phyloP scores from a whole-genome alignment of 2,329 filamentous ascomycete genomes.

The Fusarium sp. region DNA sequence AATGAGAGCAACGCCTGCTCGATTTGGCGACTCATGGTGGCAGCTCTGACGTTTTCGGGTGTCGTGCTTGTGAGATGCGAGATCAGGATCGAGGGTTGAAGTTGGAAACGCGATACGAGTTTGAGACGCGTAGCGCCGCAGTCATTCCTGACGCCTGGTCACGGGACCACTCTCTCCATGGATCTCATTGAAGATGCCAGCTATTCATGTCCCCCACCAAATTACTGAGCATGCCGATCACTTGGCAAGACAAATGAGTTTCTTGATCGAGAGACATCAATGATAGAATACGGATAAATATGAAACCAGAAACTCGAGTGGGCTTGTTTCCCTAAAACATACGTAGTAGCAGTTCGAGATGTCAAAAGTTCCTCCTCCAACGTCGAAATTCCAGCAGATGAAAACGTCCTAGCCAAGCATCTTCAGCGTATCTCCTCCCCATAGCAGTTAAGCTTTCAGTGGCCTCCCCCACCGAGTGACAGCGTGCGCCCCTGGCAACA shows the following conservation, averaged over 20 bases:
- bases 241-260: conserved; percentile 15
- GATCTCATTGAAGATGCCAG: neutral
- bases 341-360: neutral
- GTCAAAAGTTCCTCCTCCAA: conserved; percentile 4
- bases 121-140: conserved; percentile 20
- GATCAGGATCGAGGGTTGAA: conserved; percentile 3
- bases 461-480: conserved; percentile 15
- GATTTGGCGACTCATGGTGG: conserved; percentile 77
- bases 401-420: neutral
- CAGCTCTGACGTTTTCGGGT: neutral
- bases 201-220: conserved; percentile 15
- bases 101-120: conserved; percentile 15
- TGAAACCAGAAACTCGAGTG: neutral
- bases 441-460: conserved; percentile 29
- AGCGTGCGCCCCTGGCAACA: conserved; percentile 29
- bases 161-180: conserved; percentile 13
- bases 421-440: conserved; percentile 5
- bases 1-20: conserved; percentile 80
- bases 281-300: neutral
- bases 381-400: neutral
- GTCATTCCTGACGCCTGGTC: conserved; percentile 28
- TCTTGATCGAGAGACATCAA: neutral
- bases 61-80: neutral
- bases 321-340: neutral
- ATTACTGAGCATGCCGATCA: conserved; percentile 20